Percentiles rank a stretch among this genome's conserved stretches.
Conservation (phyloP, 768 basidiomycete species). For the Galerina marginata region DNA sequence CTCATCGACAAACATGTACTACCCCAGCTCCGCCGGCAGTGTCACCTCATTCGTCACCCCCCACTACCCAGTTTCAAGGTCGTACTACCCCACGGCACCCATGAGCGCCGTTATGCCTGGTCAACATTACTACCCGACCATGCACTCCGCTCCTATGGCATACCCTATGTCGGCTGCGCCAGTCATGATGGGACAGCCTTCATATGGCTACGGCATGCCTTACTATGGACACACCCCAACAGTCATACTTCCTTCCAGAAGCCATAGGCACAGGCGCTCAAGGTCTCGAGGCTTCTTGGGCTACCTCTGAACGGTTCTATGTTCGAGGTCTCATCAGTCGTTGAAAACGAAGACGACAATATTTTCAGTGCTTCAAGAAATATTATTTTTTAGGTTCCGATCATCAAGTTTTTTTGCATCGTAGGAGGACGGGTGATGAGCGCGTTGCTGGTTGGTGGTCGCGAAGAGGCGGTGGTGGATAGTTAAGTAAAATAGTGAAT, state of each 20-base stretch:
- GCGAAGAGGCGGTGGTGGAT: slow-evolving; percentile 1
- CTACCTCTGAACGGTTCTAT: slow-evolving; percentile 23
- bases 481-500: slow-evolving; percentile 5
- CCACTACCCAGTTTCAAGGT: slow-evolving; percentile 16
- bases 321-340: slow-evolving; percentile 5
- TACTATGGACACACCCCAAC: slow-evolving; percentile 26
- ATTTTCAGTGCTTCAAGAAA: background rate
- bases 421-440: background rate
- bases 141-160: slow-evolving; percentile 27
- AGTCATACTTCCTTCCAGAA: slow-evolving; percentile 25
- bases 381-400: slow-evolving; percentile 5
- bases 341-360: slow-evolving; percentile 7
- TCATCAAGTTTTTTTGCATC: slow-evolving; percentile 10
- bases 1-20: slow-evolving; percentile 26
- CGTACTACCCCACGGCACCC: slow-evolving; percentile 27
- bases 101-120: slow-evolving; percentile 33
- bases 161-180: slow-evolving; percentile 25
- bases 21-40: slow-evolving; percentile 30
- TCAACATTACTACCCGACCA: slow-evolving; percentile 32
- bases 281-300: slow-evolving; percentile 28
- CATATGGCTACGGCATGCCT: slow-evolving; percentile 11
- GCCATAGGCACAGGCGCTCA: slow-evolving; percentile 22
- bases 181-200: slow-evolving; percentile 19
- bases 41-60: slow-evolving; percentile 28
- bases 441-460: background rate